Conservation (phyloP, 257 asterid species). For the Jaltomata sinuosa region DNA sequence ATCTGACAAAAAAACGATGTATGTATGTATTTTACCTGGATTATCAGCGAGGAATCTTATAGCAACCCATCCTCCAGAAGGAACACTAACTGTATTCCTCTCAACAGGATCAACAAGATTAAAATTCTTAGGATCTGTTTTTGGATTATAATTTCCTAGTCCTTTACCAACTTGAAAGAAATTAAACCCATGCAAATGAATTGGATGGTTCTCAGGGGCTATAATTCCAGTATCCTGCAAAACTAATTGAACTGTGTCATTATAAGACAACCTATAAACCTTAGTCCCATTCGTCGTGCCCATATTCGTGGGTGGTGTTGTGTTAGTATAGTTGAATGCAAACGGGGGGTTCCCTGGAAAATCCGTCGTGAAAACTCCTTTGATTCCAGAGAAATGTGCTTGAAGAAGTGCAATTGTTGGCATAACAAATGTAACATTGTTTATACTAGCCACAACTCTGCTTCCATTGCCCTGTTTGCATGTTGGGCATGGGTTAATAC, state of each 20-base stretch:
- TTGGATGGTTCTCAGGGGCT: conserved; percentile 77
- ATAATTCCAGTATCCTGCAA: conserved; percentile 78
- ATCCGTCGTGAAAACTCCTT: conserved; percentile 79
- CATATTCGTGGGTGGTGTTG: conserved; percentile 29
- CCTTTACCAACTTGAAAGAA: conserved; percentile 77
- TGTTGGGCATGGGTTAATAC: conserved; percentile 62
- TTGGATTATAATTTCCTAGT: conserved; percentile 61
- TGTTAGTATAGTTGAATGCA: conserved; percentile 57
- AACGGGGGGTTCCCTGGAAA: conserved; percentile 69
- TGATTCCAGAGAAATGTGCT: conserved; percentile 50
- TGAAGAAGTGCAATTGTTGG: conserved; percentile 66
- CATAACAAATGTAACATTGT: conserved; percentile 84
- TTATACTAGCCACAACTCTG: conserved; percentile 65
- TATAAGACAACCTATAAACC: conserved; percentile 48
- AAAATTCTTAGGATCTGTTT: conserved; percentile 44
- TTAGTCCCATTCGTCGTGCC: conserved; percentile 58
- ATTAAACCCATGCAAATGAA: conserved; percentile 89
- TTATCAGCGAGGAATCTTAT: conserved; percentile 79
- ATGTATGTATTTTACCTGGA: conserved; percentile 44
- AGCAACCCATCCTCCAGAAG: conserved; percentile 96
- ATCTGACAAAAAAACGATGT: neutral
- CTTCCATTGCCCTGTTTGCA: conserved; percentile 69
- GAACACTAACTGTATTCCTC: conserved; percentile 86
- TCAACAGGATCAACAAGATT: conserved; percentile 89
- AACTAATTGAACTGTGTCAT: conserved; percentile 65